These are phyloP conservation scores for Lactarius akahatsu DNA, from an alignment of 768 basidiomycete species.

Conservation along the genomic window DNA sequence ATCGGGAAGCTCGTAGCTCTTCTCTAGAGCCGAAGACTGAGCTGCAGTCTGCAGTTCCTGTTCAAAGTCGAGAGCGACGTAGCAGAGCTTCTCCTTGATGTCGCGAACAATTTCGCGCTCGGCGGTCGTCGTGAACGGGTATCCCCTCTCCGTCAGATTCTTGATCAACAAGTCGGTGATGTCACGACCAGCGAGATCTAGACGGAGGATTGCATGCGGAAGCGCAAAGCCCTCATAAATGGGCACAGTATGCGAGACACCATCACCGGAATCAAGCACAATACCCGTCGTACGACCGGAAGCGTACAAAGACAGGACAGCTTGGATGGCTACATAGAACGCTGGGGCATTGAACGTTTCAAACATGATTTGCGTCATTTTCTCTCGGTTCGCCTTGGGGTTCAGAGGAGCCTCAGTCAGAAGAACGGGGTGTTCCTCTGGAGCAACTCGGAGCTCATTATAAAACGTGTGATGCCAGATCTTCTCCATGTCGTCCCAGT, in stretches of 20 bases:
- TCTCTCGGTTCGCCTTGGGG: conserved; percentile 71
- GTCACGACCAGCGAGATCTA: conserved; percentile 92
- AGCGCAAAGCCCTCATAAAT: conserved; percentile 95
- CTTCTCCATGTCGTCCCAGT: conserved; percentile 99
- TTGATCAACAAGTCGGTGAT: conserved; percentile 83
- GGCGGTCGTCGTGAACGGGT: conserved; percentile 90
- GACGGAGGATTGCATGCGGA: conserved; percentile 88
- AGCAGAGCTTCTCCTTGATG: conserved; percentile 93
- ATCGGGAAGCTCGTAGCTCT: conserved; percentile 89
- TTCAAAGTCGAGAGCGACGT: conserved; percentile 92
- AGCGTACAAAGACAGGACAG: conserved; percentile 78
- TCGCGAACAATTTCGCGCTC: conserved; percentile 94
- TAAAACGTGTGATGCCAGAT: conserved; percentile 98
- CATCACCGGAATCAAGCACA: conserved; percentile 94
- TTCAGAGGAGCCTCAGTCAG: conserved; percentile 72
- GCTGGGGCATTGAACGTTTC: conserved; percentile 75
- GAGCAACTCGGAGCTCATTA: conserved; percentile 75
- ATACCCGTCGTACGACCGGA: conserved; percentile 94
- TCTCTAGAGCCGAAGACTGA: conserved; percentile 85
- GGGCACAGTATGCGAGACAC: conserved; percentile 93
- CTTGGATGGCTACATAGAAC: conserved; percentile 73
- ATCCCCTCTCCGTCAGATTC: conserved; percentile 87
- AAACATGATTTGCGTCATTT: conserved; percentile 79
- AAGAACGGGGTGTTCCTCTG: conserved; percentile 71
- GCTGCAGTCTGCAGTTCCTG: conserved; percentile 90